Evolutionary conservation across 2,329 filamentous ascomycete genomes (phyloP).

Genomic region (Mollisia scopiformis): DNA sequence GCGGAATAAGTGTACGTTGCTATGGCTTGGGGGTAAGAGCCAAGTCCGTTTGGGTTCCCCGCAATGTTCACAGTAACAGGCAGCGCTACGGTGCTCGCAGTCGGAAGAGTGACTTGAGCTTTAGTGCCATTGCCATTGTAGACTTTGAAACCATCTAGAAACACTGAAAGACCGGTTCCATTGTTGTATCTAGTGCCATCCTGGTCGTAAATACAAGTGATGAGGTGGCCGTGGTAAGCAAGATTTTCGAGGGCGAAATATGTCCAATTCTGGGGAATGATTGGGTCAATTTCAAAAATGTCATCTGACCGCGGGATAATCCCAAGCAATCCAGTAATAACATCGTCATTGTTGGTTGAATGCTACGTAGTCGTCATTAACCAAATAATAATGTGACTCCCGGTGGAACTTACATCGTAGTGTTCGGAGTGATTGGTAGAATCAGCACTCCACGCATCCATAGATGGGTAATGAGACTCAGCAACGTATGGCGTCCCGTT

Average conservation of each 20-base stretch:
- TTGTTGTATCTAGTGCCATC: constrained; percentile 41
- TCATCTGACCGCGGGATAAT: constrained; percentile 44
- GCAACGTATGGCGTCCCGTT: constrained; percentile 47
- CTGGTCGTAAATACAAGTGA: constrained; percentile 45
- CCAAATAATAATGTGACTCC: neutral
- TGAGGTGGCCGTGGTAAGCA: constrained; percentile 45
- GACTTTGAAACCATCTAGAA: constrained; percentile 39
- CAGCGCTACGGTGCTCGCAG: neutral
- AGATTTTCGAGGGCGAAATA: constrained; percentile 48
- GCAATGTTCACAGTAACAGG: constrained; percentile 42
- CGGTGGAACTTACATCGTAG: constrained; percentile 37
- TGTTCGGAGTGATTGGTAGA: constrained; percentile 44
- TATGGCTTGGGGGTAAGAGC: constrained; percentile 39
- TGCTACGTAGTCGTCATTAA: constrained; percentile 27
- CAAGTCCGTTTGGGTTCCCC: constrained; percentile 39
- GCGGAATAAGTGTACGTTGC: constrained; percentile 40
- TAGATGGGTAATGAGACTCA: constrained; percentile 45
- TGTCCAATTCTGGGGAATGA: constrained; percentile 37
- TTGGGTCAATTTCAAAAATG: constrained; percentile 42
- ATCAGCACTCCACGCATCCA: constrained; percentile 41
- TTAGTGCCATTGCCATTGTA: constrained; percentile 25
- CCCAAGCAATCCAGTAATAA: constrained; percentile 47
- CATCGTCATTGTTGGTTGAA: constrained; percentile 48
- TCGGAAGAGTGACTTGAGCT: constrained; percentile 1
- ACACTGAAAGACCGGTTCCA: constrained; percentile 42